Base-by-base conservation (phyloP, 2,329 filamentous ascomycete species). In the Grosmannia clavigera region DNA sequence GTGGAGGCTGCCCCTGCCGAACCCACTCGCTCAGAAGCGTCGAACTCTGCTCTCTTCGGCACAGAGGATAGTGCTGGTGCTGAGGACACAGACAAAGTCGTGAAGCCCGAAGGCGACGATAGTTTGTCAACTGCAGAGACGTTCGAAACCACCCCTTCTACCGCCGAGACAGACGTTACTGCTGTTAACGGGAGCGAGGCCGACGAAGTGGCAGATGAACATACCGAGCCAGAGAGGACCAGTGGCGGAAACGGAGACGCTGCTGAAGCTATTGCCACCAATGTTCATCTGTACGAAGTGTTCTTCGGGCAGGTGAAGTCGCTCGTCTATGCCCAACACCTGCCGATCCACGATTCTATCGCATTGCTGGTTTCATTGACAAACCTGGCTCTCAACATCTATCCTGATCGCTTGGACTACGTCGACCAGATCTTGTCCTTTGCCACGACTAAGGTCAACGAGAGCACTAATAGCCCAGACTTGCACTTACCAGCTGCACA, bases 291-390 rank as follows among this genome's bases (percentile, higher is more conserved):
- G 29, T 97, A 97, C 72, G 92, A 97, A 73, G 90, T 97, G 62
- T 99, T 97, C 78, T 95, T 97, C 69, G 87, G 91, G 58, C 94
- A 97, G 72, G 94, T 97, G 63, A 88, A 95, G 69, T 92, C 92
- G 68, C 78, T 99, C 58, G 92, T 97, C 63, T 92, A 91, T 73
- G 89, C 88, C 58, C 90, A 96, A 69, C 86, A 90, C 66, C 79
- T 99, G 58, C 88, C 92, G 0, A 92, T 99, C 65, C 91, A 95
- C 71, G 95, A 99, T 70, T 95, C 89, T 22, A 94, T 96, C 67
- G 94, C 92, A 11, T 77, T 99, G 51, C 79, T 97, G 53, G 92
- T 95, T n/a, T 99, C 94, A 5, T 79, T 99, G 50, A 86, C 88
- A 48, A 97, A 97, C 67, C 82, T 99, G 60, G 91, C 95, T 11